Conservation (phyloP, 441 rosid genomes). For the Arabidopsis lyrata region DNA sequence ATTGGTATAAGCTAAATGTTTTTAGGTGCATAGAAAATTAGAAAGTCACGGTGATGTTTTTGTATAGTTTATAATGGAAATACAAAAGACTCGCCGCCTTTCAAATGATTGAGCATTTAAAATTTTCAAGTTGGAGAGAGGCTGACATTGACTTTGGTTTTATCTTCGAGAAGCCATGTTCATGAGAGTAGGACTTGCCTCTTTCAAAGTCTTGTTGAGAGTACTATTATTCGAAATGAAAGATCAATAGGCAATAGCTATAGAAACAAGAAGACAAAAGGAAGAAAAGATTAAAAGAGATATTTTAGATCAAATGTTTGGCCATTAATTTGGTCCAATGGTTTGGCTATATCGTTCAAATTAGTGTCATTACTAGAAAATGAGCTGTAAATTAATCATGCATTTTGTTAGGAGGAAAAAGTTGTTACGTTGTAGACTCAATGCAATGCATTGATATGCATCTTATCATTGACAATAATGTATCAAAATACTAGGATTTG, state of each 20-base stretch:
- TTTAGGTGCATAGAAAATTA: constrained; percentile 15
- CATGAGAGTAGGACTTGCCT: constrained; percentile 27
- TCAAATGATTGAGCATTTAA: constrained; percentile 38
- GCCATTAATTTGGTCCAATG: constrained; percentile 24
- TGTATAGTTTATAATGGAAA: constrained; percentile 14
- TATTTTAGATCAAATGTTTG: constrained; percentile 16
- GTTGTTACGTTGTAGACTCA: constrained; percentile 12
- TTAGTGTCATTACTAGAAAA: constrained; percentile 13
- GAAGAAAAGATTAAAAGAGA: neutral
- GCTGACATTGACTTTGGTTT: constrained; percentile 45
- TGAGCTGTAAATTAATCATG: constrained; percentile 30
- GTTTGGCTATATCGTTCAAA: constrained; percentile 23
- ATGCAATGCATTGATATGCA: constrained; percentile 11
- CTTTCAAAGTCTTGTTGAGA: constrained; percentile 34
- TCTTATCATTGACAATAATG: constrained; percentile 23
- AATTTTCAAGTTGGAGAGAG: constrained; percentile 19
- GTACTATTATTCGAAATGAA: neutral
- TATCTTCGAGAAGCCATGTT: constrained; percentile 39
- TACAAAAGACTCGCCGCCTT: constrained; percentile 37
- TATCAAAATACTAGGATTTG: constrained; percentile 1
- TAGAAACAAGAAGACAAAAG: constrained; percentile 22
- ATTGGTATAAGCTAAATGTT: constrained; percentile 5
- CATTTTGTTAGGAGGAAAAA: constrained; percentile 10
- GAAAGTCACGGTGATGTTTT: constrained; percentile 33
- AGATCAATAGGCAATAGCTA: constrained; percentile 1